Percentiles rank a stretch among this genome's conserved stretches.
These are phyloP conservation scores for Metahyphopichia silvanorum DNA, from an alignment of 805 yeast genomes.

Conservation along the genomic window DNA sequence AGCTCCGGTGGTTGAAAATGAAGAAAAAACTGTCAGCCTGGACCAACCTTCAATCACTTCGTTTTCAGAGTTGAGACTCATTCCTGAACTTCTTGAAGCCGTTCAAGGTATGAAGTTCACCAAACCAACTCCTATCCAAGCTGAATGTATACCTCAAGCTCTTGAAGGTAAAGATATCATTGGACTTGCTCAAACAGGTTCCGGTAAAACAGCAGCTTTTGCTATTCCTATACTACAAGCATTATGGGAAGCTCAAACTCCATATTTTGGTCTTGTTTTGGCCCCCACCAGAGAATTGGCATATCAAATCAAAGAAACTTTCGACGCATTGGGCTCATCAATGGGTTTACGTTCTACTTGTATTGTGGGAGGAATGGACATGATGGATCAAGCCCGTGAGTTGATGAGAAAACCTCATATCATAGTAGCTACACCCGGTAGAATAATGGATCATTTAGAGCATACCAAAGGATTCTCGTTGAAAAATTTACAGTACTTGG, in stretches of 20 bases:
- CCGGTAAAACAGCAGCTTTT: conserved; percentile 98
- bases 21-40: conserved; percentile 8
- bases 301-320: conserved; percentile 87
- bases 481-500: conserved; percentile 73
- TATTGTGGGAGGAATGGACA: conserved; percentile 96
- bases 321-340: conserved; percentile 84
- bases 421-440: conserved; percentile 93
- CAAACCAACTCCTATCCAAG: conserved; percentile 92
- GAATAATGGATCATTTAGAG: conserved; percentile 90
- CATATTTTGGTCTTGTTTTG: conserved; percentile 84
- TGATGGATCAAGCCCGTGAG: conserved; percentile 96
- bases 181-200: conserved; percentile 96
- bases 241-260: conserved; percentile 83
- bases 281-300: conserved; percentile 87
- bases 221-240: conserved; percentile 93
- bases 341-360: conserved; percentile 93
- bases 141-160: conserved; percentile 88
- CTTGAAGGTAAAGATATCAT: conserved; percentile 87
- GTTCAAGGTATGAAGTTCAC: conserved; percentile 69
- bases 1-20: conserved; percentile 6
- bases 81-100: conserved; percentile 79
- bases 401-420: conserved; percentile 92
- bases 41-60: too few species aligned
- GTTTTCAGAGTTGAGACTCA: conserved; percentile 59
- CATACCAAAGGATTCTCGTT: conserved; percentile 87